Base-by-base conservation (phyloP, 1,139 yeast genomes). In the Hanseniaspora uvarum region DNA sequence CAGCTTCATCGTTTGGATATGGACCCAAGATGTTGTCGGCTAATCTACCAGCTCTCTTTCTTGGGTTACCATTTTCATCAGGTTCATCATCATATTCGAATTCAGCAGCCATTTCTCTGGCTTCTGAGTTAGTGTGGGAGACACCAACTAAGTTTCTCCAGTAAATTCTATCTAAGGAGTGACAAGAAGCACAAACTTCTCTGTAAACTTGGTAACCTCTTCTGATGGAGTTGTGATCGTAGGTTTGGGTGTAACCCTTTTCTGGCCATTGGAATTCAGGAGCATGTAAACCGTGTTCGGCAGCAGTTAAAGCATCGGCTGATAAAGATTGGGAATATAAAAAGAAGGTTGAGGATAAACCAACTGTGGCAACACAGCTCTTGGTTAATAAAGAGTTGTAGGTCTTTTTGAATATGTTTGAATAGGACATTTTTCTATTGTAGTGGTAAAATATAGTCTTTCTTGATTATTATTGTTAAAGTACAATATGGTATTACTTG, bases 141-240 rank as follows among this genome's bases (percentile, higher is more conserved):
- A 92, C 97, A 71, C 95, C 98, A 62, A 94, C 96, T 66, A 92
- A 75, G 66, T 89, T 86, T 80, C 98, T 87, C 99, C 99, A 92
- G 53, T 97, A 96, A 63, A 94, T 86, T 76, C 95, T 84, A 69
- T 88, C 92, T 66, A 92, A 76, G 30, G 98, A 89, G 74, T 92
- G 99, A 74, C 99, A 92, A 58, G 97, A 92, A 58, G 98, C 95
- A 78, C 99, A 92, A 57, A 92, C 98, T 73, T 92, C 99, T 72
- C 88, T 85, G 79, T 92, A 92, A 58, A 92, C 99, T 72, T 88
- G 97, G 82, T 83, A 92, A 63, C 99, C 99, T 79, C 99, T 88
- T 78, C 99, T 86, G 67, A 92, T 86, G 53, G 95, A 83, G 58
- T 88, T 89, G 71, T 92, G 99, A 76, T 92, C 98, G 64, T 88